Conservation (phyloP, 2,329 filamentous ascomycete genomes). For the Akanthomyces muscarius region DNA sequence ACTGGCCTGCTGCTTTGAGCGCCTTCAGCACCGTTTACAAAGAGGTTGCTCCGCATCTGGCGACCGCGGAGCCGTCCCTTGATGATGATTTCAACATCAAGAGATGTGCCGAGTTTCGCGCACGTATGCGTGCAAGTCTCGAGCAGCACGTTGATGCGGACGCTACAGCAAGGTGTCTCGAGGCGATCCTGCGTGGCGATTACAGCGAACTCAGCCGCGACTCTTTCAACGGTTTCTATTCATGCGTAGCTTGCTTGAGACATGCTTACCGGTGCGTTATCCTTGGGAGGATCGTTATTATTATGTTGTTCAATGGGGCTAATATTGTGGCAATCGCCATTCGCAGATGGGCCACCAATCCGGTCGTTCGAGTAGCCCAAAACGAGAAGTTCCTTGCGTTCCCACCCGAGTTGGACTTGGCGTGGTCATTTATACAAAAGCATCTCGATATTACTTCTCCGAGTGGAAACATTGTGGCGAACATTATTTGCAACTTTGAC, state of each 20-base stretch:
- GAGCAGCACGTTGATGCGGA: background rate
- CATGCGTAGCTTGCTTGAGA: background rate
- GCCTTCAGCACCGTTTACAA: background rate
- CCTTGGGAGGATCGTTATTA: background rate
- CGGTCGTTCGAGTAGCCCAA: slow-evolving; percentile 2
- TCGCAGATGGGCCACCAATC: slow-evolving; percentile 10
- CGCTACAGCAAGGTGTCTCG: background rate
- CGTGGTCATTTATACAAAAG: slow-evolving; percentile 5
- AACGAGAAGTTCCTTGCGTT: slow-evolving; percentile 4
- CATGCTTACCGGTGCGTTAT: background rate
- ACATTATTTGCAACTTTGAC: slow-evolving; percentile 7
- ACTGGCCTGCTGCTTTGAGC: background rate
- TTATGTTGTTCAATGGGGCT: background rate
- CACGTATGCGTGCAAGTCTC: background rate
- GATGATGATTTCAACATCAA: background rate
- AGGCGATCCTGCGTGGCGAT: background rate
- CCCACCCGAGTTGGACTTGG: background rate
- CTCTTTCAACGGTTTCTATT: slow-evolving; percentile 12
- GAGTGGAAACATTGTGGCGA: slow-evolving; percentile 1
- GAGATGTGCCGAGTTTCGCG: background rate
- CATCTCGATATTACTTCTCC: background rate
- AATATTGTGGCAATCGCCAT: background rate
- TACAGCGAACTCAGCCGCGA: slow-evolving; percentile 2
- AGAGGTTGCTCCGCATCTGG: background rate
- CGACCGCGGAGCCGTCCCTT: background rate